These are phyloP conservation scores for Diophrys appendiculata DNA, from an alignment of 73 alveolate species.

Conservation along the genomic window DNA sequence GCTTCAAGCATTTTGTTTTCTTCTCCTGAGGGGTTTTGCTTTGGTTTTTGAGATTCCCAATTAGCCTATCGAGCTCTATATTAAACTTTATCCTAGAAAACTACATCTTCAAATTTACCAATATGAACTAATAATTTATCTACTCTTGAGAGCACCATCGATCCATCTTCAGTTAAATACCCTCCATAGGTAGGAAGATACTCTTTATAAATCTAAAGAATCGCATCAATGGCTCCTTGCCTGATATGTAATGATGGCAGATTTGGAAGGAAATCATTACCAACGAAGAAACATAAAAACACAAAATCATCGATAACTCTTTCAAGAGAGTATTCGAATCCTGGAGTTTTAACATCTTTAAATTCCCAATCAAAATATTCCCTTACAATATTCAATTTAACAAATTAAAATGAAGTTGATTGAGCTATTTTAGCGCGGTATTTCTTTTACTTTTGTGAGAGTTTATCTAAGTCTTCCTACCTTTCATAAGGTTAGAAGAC, in stretches of 20 bases:
- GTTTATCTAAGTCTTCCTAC: slow-evolving; percentile 81
- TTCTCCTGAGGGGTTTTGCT: slow-evolving; percentile 21
- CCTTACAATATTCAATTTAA: slow-evolving; percentile 85
- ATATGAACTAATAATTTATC: slow-evolving; percentile 69
- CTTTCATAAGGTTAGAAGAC: slow-evolving; percentile 83
- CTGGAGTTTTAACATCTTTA: slow-evolving; percentile 17
- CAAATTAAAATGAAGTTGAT: slow-evolving; percentile 68
- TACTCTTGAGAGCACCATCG: slow-evolving; percentile 67
- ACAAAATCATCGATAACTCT: slow-evolving; percentile 97
- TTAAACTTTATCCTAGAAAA: slow-evolving; percentile 33
- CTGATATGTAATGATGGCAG: slow-evolving; percentile 97
- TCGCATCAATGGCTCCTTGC: slow-evolving; percentile 98
- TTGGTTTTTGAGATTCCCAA: slow-evolving; percentile 44
- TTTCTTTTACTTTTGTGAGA: slow-evolving; percentile 5
- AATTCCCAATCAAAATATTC: slow-evolving; percentile 78
- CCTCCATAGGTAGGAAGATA: slow-evolving; percentile 79
- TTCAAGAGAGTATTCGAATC: slow-evolving; percentile 82
- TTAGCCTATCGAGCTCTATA: slow-evolving; percentile 45
- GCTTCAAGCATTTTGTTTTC: slow-evolving; percentile 9
- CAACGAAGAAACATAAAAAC: slow-evolving; percentile 99
- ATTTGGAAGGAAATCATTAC: slow-evolving; percentile 99
- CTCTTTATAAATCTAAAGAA: slow-evolving; percentile 85
- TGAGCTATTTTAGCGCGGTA: neutral
- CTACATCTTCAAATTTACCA: slow-evolving; percentile 86
- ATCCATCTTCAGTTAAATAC: slow-evolving; percentile 75